Percentiles rank a stretch among this genome's conserved stretches.
Conservation (phyloP, 148 eudicot genomes). For the Polygonum aviculare region DNA sequence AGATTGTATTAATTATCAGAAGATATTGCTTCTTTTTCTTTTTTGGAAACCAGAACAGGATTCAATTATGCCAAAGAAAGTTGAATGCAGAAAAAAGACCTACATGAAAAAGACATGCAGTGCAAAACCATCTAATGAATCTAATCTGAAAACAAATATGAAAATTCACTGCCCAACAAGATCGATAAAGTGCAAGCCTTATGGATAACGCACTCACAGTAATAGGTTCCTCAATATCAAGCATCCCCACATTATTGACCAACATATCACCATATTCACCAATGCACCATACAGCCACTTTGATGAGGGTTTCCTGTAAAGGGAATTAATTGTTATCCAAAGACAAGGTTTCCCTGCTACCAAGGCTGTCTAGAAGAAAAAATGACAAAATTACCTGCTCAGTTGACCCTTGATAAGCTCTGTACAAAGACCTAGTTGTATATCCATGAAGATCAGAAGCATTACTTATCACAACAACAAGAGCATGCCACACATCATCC, state of each 20-base stretch:
- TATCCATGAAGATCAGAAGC: slow-evolving; percentile 86
- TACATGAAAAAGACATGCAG: neutral
- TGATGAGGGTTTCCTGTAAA: slow-evolving; percentile 75
- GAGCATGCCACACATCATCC: slow-evolving; percentile 92
- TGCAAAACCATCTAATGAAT: neutral
- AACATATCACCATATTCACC: slow-evolving; percentile 98
- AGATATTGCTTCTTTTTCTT: neutral
- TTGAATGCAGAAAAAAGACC: neutral
- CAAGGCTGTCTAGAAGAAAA: slow-evolving; percentile 3
- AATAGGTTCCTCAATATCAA: slow-evolving; percentile 74
- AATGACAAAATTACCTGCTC: slow-evolving; percentile 55
- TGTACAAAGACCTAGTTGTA: slow-evolving; percentile 63
- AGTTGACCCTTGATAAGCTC: slow-evolving; percentile 52
- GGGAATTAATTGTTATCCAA: slow-evolving; percentile 5
- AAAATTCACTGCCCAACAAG: neutral
- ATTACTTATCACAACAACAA: slow-evolving; percentile 79
- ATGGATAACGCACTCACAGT: slow-evolving; percentile 50
- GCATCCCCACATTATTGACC: slow-evolving; percentile 71
- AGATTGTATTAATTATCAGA: neutral
- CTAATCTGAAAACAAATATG: neutral
- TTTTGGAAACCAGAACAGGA: neutral
- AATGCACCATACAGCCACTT: slow-evolving; percentile 96
- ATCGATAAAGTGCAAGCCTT: neutral
- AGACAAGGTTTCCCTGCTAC: neutral
- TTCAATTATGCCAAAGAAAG: neutral